Base-by-base conservation (phyloP, 176 grass and related monocot genomes). In the Elymus sibiricus region DNA sequence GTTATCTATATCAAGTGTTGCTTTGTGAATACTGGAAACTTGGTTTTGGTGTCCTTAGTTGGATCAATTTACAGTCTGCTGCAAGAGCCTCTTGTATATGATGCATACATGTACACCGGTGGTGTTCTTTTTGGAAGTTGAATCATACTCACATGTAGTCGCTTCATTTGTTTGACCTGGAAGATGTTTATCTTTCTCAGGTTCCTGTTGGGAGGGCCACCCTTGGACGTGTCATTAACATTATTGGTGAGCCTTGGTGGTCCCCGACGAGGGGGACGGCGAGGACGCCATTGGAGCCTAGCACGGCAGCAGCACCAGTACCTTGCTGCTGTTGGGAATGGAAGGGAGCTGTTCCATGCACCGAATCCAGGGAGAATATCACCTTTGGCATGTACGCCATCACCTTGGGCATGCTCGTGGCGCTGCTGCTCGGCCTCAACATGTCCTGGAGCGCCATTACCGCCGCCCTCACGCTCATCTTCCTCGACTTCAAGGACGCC, bases 371-470 rank as follows among this genome's bases (percentile, higher is more conserved):
- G 37, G 74, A 25, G 5, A 32, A 32, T 2, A 32, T 32, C 31
- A 32, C 31, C 31, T 32, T 32, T 32, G 31, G n/a, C n/a, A n/a
- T n/a, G n/a, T n/a, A n/a, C n/a, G n/a, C n/a, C n/a, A n/a, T n/a
- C n/a, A 98, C 95, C 1, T 9, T 92, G 8, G 87, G 88, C 40
- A 95, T 94, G 95, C 91, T 98, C 11, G 74, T 73, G 1, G 89
- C 93, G 5, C 89, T 98, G 44, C 88, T 91, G 32, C 82, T 85
- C 25, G 93, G 95, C 0, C 90, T 95, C 76, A 95, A 95, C 86
- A 98, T 98, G 95, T 93, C 95, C 1, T 98, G 95, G 95, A 95
- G 87, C 85, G 95, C 95, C 17, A 93, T 98, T 37, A 95, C 95
- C 16, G 95, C 93, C 12, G 91, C 95, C 7, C 91, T 98, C 13